phyloP scores from a whole-genome alignment of 108 stramenopile species.

The Discostella stelligeroides region DNA sequence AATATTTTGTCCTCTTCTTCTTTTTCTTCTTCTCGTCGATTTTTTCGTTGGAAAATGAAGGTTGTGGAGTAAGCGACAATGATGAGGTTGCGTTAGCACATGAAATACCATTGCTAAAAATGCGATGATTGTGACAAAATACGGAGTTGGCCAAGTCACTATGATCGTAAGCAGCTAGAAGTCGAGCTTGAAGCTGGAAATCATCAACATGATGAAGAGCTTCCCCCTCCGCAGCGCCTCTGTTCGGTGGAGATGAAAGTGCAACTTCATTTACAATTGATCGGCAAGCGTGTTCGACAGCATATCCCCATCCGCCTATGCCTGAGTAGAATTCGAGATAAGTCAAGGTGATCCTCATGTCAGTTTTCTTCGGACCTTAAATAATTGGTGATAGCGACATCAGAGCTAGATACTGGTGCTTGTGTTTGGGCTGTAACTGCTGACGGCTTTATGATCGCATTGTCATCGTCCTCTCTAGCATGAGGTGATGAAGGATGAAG shows the following conservation, averaged over 20 bases:
- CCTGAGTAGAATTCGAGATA: constrained; percentile 94
- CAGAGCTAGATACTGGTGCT: not conserved
- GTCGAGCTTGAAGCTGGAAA: constrained; percentile 23
- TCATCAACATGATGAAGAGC: not conserved
- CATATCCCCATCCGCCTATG: constrained; percentile 89
- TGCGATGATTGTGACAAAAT: constrained; percentile 65
- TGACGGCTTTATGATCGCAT: no score
- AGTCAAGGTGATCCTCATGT: constrained; percentile 54
- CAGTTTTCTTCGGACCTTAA: not conserved
- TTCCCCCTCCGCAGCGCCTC: no score
- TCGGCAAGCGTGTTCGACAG: constrained; percentile 61
- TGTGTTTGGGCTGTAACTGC: no score
- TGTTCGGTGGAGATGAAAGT: not conserved
- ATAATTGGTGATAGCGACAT: not conserved
- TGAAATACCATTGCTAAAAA: not conserved
- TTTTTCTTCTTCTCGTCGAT: constrained; percentile 1
- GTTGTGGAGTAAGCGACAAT: not conserved
- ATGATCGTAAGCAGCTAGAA: constrained; percentile 79
- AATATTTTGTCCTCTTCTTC: constrained; percentile 9
- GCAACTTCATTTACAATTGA: constrained; percentile 19
- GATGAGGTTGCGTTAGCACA: not conserved
- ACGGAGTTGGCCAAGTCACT: constrained; percentile 72
- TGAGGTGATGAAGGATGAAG: no score
- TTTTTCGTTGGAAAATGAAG: not conserved
- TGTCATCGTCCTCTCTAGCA: no score